phyloP scores from a whole-genome alignment of 192 early-diverging fungal species.

The Chytriomyces confervae region DNA sequence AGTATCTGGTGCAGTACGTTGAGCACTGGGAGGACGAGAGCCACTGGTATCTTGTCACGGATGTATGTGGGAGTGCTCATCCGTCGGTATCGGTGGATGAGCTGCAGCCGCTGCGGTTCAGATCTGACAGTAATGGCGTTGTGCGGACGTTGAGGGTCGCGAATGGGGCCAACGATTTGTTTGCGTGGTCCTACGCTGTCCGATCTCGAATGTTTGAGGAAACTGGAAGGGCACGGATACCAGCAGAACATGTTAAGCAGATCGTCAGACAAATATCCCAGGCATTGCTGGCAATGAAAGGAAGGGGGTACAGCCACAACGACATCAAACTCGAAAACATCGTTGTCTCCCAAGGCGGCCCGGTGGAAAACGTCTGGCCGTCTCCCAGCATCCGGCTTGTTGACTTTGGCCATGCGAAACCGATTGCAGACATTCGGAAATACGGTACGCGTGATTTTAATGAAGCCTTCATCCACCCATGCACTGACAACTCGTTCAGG shows the following conservation, averaged over 20 bases:
- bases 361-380: not conserved
- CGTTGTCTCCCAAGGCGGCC: slow-evolving; percentile 23
- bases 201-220: not conserved
- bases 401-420: slow-evolving; percentile 33
- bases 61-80: slow-evolving; percentile 1
- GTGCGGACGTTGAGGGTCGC: not conserved
- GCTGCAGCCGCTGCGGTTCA: not conserved
- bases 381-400: slow-evolving; percentile 1
- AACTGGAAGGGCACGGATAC: not conserved
- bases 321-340: slow-evolving; percentile 70
- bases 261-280: slow-evolving; percentile 50
- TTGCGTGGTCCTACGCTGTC: slow-evolving; percentile 1
- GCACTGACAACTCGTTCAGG: not conserved
- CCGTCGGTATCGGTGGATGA: not conserved
- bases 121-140: not conserved
- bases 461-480: no score
- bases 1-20: not conserved
- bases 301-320: slow-evolving; percentile 52
- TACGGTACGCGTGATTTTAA: not conserved
- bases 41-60: slow-evolving; percentile 38
- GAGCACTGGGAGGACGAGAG: slow-evolving; percentile 21
- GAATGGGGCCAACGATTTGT: slow-evolving; percentile 13
- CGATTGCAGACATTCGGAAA: not conserved
- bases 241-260: not conserved
- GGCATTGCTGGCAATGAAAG: slow-evolving; percentile 51